phyloP scores from a whole-genome alignment of 768 basidiomycete genomes.

The Lactarius trivialis region DNA sequence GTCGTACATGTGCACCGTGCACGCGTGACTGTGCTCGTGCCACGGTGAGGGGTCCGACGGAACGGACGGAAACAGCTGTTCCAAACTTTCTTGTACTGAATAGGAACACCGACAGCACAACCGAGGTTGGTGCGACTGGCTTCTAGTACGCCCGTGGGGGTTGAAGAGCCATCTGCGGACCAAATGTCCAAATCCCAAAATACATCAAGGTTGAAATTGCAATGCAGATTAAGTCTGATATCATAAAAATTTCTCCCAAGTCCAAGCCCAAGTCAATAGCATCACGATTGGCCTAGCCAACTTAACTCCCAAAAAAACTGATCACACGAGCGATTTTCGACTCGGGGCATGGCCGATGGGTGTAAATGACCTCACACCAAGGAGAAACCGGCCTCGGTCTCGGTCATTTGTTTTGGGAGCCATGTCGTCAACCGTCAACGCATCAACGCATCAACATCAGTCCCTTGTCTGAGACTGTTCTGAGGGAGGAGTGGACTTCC shows the following conservation, averaged over 20 bases:
- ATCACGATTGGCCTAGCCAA: neutral
- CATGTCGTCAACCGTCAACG: neutral
- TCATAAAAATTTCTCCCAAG: neutral
- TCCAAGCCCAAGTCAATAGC: neutral
- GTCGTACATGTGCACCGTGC: neutral
- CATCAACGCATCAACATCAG: neutral
- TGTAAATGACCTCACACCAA: neutral
- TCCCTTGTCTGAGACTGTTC: neutral
- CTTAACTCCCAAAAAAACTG: neutral
- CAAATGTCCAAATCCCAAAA: neutral
- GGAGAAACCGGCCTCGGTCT: no score
- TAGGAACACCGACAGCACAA: neutral
- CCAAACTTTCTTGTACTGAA: no score
- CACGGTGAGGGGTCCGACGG: neutral
- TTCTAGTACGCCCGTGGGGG: neutral
- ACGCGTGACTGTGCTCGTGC: no score
- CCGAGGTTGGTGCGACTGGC: neutral
- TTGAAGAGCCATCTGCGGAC: neutral
- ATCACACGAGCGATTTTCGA: neutral
- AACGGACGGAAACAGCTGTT: neutral
- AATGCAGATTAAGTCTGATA: neutral
- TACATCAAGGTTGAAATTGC: neutral
- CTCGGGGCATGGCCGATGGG: neutral
- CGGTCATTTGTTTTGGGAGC: neutral
- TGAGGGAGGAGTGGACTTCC: neutral